Base-by-base conservation (phyloP, 2,329 filamentous ascomycete genomes). In the Rhynchosporium graminicola region DNA sequence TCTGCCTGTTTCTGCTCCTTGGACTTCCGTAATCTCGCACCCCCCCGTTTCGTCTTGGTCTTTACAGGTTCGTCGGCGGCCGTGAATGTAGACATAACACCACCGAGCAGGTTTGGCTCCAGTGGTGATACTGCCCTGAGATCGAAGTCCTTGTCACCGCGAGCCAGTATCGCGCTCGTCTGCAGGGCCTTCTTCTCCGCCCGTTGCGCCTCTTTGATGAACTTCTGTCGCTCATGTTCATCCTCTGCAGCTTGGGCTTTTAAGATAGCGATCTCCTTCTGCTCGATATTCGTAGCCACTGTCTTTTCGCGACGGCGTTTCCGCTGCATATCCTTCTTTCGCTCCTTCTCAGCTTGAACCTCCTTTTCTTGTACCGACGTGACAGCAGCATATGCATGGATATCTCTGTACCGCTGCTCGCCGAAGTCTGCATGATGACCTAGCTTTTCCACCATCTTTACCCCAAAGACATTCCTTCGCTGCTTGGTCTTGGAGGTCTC, bases 271-370 rank as follows among this genome's bases (percentile, higher is more conserved):
- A 89, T 86, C 67, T 95, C 90, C 78, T 96, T 95, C 74, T 92
- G 88, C 74, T 97, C 94, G 70, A 96, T 90, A 6, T 92, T 94
- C 63, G 96, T 89, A 3, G 92, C 92, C 82, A 97, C 92, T 4
- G 94, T 96, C 79, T 97, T 97, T 75, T 98, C 94, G 20, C 95
- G 89, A 48, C 95, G 88, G 64, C 95, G 87, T 80, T 98, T 99
- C 67, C 95, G 90, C 76, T 99, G 95, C 92, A 99, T 98, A 74
- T 99, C 95, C 80, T 99, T 99, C 81, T 99, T 99, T 68, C 95
- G 91, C 77, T 99, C 95, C 79, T 99, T 99, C 77, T 99, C 95
- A 65, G 94, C 92, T 64, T 90, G 89, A 7, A 97, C 82, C 75
- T 97, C 94, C 68, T 92, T 91, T 65, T 92, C 89, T 68, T 95